Evolutionary conservation across 1,139 yeast species (phyloP).

Genomic region (Saccharomyces pastorianus): DNA sequence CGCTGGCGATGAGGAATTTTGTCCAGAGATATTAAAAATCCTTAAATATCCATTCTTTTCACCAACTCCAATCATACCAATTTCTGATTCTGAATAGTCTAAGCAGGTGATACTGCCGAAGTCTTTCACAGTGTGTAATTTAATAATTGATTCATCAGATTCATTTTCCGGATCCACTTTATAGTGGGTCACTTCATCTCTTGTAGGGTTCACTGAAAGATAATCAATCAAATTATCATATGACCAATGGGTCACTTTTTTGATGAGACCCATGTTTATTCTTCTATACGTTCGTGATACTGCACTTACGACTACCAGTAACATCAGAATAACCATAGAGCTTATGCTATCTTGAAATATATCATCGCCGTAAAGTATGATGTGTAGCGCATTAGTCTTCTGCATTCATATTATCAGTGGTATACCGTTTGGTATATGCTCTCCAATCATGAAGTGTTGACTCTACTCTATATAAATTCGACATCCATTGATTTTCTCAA

Average conservation of each 20-base stretch:
- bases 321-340: background rate
- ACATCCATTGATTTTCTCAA: background rate
- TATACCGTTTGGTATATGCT: background rate
- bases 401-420: no score
- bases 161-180: conserved; percentile 31
- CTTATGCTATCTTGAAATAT: background rate
- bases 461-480: background rate
- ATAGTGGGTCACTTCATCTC: conserved; percentile 33
- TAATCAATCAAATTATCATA: conserved; percentile 26
- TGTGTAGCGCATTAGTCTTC: background rate
- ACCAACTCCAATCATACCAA: conserved; percentile 66
- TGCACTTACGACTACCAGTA: background rate
- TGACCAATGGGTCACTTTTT: conserved; percentile 28
- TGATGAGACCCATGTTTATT: conserved; percentile 27
- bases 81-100: conserved; percentile 49
- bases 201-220: conserved; percentile 32
- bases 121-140: conserved; percentile 49
- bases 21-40: conserved; percentile 48
- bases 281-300: background rate
- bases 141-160: conserved; percentile 39
- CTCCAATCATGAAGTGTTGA: background rate
- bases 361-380: background rate
- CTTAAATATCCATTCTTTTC: conserved; percentile 62
- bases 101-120: conserved; percentile 67
- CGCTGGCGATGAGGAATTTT: background rate